Evolutionary conservation across 345 rosid genomes (phyloP), one percentile per base, ranked within the genome.

Genomic region (Sapria himalayana): DNA sequence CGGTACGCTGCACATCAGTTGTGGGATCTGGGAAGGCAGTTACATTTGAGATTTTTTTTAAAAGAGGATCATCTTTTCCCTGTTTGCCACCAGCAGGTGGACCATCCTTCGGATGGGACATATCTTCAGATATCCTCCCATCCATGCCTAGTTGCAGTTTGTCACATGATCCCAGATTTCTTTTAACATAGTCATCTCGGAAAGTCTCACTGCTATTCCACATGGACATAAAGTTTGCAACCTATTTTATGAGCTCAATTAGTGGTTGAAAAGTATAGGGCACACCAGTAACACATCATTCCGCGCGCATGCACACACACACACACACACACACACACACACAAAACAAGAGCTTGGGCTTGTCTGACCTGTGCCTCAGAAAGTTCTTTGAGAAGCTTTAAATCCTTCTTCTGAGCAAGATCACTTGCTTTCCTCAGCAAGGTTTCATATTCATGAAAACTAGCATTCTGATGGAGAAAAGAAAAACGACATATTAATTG

Each of bases 141-240:
- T 89, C 99, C 37, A 56, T 59, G 52, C 75, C 72, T 66, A 76
- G 14, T 50, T 65, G 72, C 23, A 70, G 71, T 29, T 36, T 54
- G 50, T 78, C 78, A 41, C 73, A 52, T n/a, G 93, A 86, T 37
- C 56, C 39, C 56, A 70, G 45, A 27, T 76, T 46, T 57, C 93
- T 60, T 53, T 72, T 76, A 66, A 70, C 64, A n/a, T 82, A 89
- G 54, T 82, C 93, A 25, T 84, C 92, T 70, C 95, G 71, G 55
- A 77, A 68, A 39, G 65, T 61, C 61, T 80, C 80, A 57, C 60
- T 57, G 19, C 49, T 54, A 43, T 54, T 56, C 99, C 99, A 89
- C 38, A 62, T 71, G 41, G 76, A 59, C 61, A 84, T 63, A 55
- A 77, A 84, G 43, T 80, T 80, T 43, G 77, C 95, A 41, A 63